These are phyloP conservation scores for Phaffia australis DNA, from an alignment of 768 basidiomycete genomes.

Conservation along the genomic window DNA sequence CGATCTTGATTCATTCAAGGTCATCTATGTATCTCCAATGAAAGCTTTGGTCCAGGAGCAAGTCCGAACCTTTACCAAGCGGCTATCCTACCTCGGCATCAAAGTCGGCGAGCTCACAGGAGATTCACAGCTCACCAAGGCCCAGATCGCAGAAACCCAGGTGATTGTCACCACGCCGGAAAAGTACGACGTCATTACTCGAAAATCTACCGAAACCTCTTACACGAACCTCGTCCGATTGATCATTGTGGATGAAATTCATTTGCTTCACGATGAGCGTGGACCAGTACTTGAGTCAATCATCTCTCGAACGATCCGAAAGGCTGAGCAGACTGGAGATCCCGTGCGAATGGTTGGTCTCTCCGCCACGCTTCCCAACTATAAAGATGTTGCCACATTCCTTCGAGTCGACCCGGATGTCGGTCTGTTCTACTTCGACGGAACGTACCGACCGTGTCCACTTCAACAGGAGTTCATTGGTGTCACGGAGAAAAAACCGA, in stretches of 20 bases:
- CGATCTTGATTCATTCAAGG: constrained; percentile 84
- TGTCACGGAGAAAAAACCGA: constrained; percentile 97
- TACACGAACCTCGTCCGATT: constrained; percentile 94
- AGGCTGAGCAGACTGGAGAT: constrained; percentile 88
- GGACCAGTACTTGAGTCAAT: constrained; percentile 91
- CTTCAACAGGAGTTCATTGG: constrained; percentile 96
- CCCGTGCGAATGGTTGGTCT: constrained; percentile 89
- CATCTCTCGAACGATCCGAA: constrained; percentile 74
- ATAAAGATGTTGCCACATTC: constrained; percentile 94
- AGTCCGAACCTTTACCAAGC: constrained; percentile 82
- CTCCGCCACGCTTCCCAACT: constrained; percentile 96
- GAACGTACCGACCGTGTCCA: constrained; percentile 82
- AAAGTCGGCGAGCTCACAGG: constrained; percentile 92
- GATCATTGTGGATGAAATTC: constrained; percentile 97
- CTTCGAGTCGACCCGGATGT: constrained; percentile 83
- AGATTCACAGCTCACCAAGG: constrained; percentile 95
- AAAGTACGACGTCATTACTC: constrained; percentile 99
- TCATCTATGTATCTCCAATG: constrained; percentile 97
- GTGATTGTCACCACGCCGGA: constrained; percentile 98
- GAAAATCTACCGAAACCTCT: constrained; percentile 90
- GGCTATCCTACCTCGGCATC: constrained; percentile 61
- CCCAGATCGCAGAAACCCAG: constrained; percentile 91
- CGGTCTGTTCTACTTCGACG: constrained; percentile 95
- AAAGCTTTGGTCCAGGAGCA: constrained; percentile 98
- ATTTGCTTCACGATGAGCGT: constrained; percentile 92